phyloP scores from a whole-genome alignment of 352 stramenopile species.

The Pythium biforme region DNA sequence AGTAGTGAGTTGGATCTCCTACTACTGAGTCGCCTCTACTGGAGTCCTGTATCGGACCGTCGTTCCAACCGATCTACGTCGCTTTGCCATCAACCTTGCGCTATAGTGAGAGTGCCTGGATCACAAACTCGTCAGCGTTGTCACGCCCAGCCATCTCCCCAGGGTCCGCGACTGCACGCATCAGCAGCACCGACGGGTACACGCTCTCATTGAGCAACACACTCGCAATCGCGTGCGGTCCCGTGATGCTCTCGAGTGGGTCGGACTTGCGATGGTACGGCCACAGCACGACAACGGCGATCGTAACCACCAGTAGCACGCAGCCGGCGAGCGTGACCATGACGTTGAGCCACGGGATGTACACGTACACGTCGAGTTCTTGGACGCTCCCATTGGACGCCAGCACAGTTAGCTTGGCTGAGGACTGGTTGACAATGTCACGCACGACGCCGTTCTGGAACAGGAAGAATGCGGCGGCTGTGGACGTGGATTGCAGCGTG shows the following conservation, averaged over 20 bases:
- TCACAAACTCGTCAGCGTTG: not conserved
- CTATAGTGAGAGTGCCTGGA: not conserved
- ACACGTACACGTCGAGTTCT: not conserved
- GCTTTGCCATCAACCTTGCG: not conserved
- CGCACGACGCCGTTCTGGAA: not conserved
- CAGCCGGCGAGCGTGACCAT: conserved; percentile 3
- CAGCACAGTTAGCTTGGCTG: not conserved
- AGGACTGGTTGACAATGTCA: not conserved
- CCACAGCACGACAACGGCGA: not conserved
- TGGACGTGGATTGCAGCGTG: not conserved
- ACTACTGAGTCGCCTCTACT: too few species aligned
- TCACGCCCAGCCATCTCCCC: not conserved
- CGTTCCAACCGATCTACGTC: too few species aligned
- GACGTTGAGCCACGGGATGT: conserved; percentile 1
- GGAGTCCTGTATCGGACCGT: too few species aligned
- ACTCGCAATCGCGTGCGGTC: not conserved
- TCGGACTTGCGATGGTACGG: not conserved
- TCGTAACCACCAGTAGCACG: not conserved
- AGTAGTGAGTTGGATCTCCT: too few species aligned
- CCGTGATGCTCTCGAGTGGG: not conserved
- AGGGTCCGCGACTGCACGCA: not conserved
- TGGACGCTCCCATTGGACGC: not conserved
- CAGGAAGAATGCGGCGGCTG: not conserved
- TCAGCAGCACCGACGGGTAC: not conserved
- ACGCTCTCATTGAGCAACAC: not conserved